Evolutionary conservation across 345 rosid species (phyloP).

Genomic region (Citrus trifoliata): DNA sequence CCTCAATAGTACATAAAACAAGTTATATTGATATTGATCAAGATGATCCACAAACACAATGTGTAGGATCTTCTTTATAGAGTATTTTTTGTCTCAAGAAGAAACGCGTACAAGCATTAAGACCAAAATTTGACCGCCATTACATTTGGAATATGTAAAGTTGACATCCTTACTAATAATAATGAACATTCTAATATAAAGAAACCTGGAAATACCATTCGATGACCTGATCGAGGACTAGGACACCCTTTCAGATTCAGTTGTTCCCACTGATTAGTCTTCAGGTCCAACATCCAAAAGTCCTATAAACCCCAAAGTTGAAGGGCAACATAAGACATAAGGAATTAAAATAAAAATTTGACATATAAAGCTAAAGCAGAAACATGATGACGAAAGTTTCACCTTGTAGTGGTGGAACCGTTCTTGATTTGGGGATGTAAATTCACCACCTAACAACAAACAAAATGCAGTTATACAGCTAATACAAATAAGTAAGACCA

Average conservation of each 20-base stretch:
- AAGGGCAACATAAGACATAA: not conserved
- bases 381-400: not conserved
- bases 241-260: constrained; percentile 89
- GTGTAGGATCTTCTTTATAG: not conserved
- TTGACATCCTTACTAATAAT: not conserved
- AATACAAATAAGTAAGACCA: not conserved
- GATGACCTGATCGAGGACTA: constrained; percentile 93
- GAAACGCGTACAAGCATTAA: not conserved
- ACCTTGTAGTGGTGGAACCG: constrained; percentile 98
- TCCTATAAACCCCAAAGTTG: constrained; percentile 41
- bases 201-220: constrained; percentile 60
- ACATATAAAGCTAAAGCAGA: not conserved
- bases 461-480: not conserved
- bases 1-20: not conserved
- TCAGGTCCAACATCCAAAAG: constrained; percentile 90
- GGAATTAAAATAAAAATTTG: not conserved
- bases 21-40: not conserved
- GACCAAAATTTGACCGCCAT: not conserved
- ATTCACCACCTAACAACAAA: constrained; percentile 74
- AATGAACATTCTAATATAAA: not conserved
- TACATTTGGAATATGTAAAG: not conserved
- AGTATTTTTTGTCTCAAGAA: not conserved
- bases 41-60: not conserved
- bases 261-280: constrained; percentile 96
- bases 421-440: constrained; percentile 96